Evolutionary conservation across 2,329 filamentous ascomycete species (phyloP).

Genomic region (Fusarium sp.): DNA sequence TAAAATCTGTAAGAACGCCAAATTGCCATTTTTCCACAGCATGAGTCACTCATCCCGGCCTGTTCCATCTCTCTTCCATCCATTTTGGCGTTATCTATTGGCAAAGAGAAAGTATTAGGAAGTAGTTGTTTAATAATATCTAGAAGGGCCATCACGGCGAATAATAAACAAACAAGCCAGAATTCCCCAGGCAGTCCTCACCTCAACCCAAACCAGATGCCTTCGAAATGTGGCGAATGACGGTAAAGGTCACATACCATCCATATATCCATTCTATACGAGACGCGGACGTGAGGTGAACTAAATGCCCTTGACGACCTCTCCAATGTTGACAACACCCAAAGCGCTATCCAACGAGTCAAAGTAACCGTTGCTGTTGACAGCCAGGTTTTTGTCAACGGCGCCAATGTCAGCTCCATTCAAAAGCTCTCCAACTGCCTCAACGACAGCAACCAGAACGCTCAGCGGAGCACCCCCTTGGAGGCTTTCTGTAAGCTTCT

Average conservation of each 20-base stretch:
- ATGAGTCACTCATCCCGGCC: too few relatives aligned
- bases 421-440: slow-evolving; percentile 13
- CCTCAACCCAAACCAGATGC: background rate
- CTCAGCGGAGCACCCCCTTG: slow-evolving; percentile 7
- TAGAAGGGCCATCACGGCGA: background rate
- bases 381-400: slow-evolving; percentile 10
- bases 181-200: background rate
- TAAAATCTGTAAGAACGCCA: too few relatives aligned
- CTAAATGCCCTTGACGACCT: slow-evolving; percentile 2
- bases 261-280: background rate
- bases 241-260: background rate
- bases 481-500: slow-evolving; percentile 10
- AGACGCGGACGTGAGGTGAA: too few relatives aligned
- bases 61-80: too few relatives aligned
- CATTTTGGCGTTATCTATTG: too few relatives aligned
- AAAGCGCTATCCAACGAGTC: slow-evolving; percentile 8
- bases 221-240: background rate
- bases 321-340: slow-evolving; percentile 3
- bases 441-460: slow-evolving; percentile 14
- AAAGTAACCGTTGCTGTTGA: slow-evolving; percentile 18
- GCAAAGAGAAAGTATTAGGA: too few relatives aligned
- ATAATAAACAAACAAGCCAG: background rate
- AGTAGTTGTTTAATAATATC: too few relatives aligned
- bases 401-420: slow-evolving; percentile 4
- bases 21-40: too few relatives aligned